Percentiles rank a stretch among this genome's conserved stretches.
These are phyloP conservation scores for Gremmenia infestans DNA, from an alignment of 2,329 filamentous ascomycete species.

Conservation along the genomic window DNA sequence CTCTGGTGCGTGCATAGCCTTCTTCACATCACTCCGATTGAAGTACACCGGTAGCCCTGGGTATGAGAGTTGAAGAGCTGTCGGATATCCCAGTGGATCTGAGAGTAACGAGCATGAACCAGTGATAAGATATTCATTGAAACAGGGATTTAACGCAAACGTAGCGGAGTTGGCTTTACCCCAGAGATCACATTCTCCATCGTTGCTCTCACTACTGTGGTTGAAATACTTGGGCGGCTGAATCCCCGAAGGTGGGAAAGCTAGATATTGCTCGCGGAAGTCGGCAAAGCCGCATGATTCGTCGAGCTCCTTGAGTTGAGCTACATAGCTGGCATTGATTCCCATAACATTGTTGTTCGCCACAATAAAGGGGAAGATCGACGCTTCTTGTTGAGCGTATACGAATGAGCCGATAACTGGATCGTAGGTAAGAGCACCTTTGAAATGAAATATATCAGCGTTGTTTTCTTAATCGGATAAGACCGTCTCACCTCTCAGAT, in stretches of 20 bases:
- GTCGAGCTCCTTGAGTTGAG: constrained; percentile 36
- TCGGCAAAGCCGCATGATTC: constrained; percentile 41
- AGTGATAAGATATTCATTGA: constrained; percentile 45
- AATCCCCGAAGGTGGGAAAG: constrained; percentile 35
- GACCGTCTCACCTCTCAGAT: constrained; percentile 44
- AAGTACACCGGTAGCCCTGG: constrained; percentile 42
- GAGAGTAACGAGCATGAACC: constrained; percentile 40
- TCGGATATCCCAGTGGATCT: constrained; percentile 34
- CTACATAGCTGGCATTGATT: constrained; percentile 40
- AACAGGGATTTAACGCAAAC: constrained; percentile 42
- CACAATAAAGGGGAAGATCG: constrained; percentile 38
- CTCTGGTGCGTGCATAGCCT: constrained; percentile 42
- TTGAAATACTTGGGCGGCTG: constrained; percentile 31
- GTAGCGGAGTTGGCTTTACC: constrained; percentile 36
- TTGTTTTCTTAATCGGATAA: not conserved
- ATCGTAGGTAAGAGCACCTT: constrained; percentile 23
- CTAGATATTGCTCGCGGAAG: constrained; percentile 42
- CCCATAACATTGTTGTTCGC: constrained; percentile 39
- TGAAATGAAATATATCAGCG: not conserved
- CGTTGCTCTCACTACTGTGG: constrained; percentile 15
- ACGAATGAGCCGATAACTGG: constrained; percentile 19
- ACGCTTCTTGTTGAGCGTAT: constrained; percentile 26
- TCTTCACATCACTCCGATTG: constrained; percentile 47
- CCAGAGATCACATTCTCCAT: constrained; percentile 35
- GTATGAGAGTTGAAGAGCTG: constrained; percentile 32